Percentiles rank a stretch among this genome's conserved stretches.
Evolutionary conservation across 495 filamentous ascomycete genomes (phyloP).

Genomic region (Penicillium robsamsonii): DNA sequence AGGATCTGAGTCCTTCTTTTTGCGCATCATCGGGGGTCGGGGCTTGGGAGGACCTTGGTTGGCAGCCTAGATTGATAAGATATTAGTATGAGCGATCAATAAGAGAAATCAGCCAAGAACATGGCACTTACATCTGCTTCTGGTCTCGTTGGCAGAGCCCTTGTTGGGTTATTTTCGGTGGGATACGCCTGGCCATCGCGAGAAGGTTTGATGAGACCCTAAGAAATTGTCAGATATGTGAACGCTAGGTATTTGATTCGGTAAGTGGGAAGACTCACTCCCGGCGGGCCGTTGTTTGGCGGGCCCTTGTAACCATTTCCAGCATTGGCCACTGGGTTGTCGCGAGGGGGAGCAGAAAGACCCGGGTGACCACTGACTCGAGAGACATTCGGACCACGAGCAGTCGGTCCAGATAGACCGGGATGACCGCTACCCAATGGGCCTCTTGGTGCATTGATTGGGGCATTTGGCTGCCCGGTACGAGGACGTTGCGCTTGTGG

Average conservation of each 20-base stretch:
- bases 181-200: constrained; percentile 38
- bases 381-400: neutral
- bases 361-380: constrained; percentile 2
- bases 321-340: constrained; percentile 10
- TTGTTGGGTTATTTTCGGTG: constrained; percentile 13
- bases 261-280: constrained; percentile 28
- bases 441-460: constrained; percentile 22
- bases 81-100: constrained; percentile 15
- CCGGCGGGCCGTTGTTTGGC: constrained; percentile 21
- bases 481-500: constrained; percentile 29
- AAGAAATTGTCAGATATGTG: constrained; percentile 8
- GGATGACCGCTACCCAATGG: constrained; percentile 6
- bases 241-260: constrained; percentile 1
- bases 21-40: constrained; percentile 41
- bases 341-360: neutral
- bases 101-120: neutral
- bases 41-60: constrained; percentile 16
- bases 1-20: constrained; percentile 49
- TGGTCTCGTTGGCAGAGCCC: constrained; percentile 14
- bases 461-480: constrained; percentile 22
- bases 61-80: constrained; percentile 12
- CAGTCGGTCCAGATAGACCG: constrained; percentile 3
- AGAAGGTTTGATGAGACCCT: constrained; percentile 43
- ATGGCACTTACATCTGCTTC: constrained; percentile 26
- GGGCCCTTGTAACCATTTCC: constrained; percentile 7